Conservation (phyloP, 2,329 filamentous ascomycete species). For the Aspergillus costaricaensis region DNA sequence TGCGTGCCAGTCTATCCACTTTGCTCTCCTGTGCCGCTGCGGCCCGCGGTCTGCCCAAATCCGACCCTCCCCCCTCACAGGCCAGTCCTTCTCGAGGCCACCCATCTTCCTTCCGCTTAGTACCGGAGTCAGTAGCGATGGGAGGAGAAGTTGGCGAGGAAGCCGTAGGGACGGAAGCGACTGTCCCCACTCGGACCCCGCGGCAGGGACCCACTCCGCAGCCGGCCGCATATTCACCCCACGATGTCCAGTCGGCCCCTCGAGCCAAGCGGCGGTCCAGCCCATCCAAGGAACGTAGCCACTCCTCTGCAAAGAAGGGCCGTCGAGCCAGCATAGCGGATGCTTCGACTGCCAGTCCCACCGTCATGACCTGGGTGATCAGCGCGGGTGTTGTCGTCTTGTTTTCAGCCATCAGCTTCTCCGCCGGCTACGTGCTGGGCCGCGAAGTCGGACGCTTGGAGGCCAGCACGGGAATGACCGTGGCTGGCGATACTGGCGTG, state of each 20-base stretch:
- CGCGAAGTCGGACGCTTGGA: constrained; percentile 60
- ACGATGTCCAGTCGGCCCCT: constrained; percentile 9
- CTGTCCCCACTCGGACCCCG: constrained; percentile 14
- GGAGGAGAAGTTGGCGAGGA: constrained; percentile 42
- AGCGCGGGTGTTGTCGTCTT: constrained; percentile 66
- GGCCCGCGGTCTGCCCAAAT: constrained; percentile 76
- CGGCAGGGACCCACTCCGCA: constrained; percentile 25
- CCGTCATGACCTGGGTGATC: constrained; percentile 66
- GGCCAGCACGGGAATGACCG: constrained; percentile 34
- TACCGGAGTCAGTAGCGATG: constrained; percentile 61
- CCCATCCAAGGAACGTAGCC: constrained; percentile 43
- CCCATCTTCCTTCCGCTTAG: constrained; percentile 58
- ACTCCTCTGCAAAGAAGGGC: constrained; percentile 38
- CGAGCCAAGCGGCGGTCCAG: constrained; percentile 34
- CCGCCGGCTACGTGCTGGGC: constrained; percentile 64
- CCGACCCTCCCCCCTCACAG: constrained; percentile 34
- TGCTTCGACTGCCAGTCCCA: constrained; percentile 53
- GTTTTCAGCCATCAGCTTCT: constrained; percentile 65
- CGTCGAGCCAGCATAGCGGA: constrained; percentile 35
- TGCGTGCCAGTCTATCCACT: constrained; percentile 91
- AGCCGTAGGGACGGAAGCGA: constrained; percentile 14
- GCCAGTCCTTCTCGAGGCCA: constrained; percentile 39
- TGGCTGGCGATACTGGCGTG: constrained; percentile 30
- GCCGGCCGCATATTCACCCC: constrained; percentile 23
- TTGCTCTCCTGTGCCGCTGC: constrained; percentile 93